Conservation (phyloP, 225 moss, liverwort and hornwort genomes). For the Physcomitrium patens region DNA sequence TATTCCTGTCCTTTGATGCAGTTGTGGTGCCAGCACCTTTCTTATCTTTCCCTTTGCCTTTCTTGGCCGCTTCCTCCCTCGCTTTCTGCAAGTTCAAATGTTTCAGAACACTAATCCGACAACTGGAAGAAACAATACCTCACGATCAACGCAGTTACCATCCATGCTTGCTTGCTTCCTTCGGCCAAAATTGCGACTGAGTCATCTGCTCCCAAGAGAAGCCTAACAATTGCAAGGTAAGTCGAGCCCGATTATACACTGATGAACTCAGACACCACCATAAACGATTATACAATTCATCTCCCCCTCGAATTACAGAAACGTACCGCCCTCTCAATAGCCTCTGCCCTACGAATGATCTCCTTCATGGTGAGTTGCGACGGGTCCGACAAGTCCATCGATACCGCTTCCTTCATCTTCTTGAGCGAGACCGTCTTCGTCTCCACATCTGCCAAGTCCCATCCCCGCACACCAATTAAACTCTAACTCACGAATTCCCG, state of each 20-base stretch:
- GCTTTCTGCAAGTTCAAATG: constrained; percentile 51
- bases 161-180: constrained; percentile 6
- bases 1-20: constrained; percentile 22
- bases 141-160: not conserved
- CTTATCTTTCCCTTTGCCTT: constrained; percentile 47
- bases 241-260: constrained; percentile 8
- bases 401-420: constrained; percentile 53
- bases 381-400: constrained; percentile 76
- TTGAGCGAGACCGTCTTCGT: constrained; percentile 46
- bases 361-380: constrained; percentile 80
- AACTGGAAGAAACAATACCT: constrained; percentile 1
- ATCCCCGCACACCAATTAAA: not conserved
- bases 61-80: constrained; percentile 70
- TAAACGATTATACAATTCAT: not conserved
- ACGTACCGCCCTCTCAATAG: constrained; percentile 84
- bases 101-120: not conserved
- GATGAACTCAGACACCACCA: not conserved
- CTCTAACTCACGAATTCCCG: constrained; percentile 6
- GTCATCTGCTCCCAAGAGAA: not conserved
- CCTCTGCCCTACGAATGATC: constrained; percentile 91
- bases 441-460: constrained; percentile 40
- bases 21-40: constrained; percentile 30
- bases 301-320: not conserved
- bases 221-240: not conserved
- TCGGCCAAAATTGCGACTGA: not conserved